Base-by-base conservation (phyloP, 2,329 filamentous ascomycete species). In the Diaporthe citrichinensis region DNA sequence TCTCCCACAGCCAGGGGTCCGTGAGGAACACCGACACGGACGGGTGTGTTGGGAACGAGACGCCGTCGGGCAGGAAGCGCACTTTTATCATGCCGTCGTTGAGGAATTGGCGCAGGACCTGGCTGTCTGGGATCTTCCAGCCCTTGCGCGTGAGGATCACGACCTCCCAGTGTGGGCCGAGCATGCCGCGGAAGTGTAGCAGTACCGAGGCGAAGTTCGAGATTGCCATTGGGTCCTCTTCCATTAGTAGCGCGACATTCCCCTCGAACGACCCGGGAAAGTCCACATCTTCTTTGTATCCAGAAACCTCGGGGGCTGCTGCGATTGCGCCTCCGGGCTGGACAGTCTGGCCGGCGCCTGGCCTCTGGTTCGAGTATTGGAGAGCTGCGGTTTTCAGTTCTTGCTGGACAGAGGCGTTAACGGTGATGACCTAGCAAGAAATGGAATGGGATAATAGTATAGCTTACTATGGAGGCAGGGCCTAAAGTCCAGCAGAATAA, bases 21-120 rank as follows among this genome's bases (percentile, higher is more conserved):
- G 83, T 77, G 25, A 85, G 79, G 77, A 84, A 85, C 0, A 76
- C n/a, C 1, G 84, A 86, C 12, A 87, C 85, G 36, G 80, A 79
- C 4, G 76, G 69, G 80, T 80, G 79, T 31, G 81, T 79, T 5
- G 80, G 82, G 77, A 87, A 82, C 36, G 79, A 57, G 31, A 58
- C 73, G 10, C 79, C 81, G 7, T 78, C 77, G 0, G 85, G 85
- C 4, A 88, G 75, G 81, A 80, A 76, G 74, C 84, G 83, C 51
- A 87, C 80, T 15, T 79, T 79, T 68, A 86, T 82, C 15, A 83
- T 77, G 8, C 83, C 80, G 1, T 83, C 84, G 31, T 61, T 61
- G 5, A 77, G 76, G 14, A 78, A 36, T 0, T 77, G 39, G 12
- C 39, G 55, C 2, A 74, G 34, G 3, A 58, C 34, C 31, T 39